Base-by-base conservation (phyloP, 2,329 filamentous ascomycete genomes). In the Clarireedia homoeocarpa region DNA sequence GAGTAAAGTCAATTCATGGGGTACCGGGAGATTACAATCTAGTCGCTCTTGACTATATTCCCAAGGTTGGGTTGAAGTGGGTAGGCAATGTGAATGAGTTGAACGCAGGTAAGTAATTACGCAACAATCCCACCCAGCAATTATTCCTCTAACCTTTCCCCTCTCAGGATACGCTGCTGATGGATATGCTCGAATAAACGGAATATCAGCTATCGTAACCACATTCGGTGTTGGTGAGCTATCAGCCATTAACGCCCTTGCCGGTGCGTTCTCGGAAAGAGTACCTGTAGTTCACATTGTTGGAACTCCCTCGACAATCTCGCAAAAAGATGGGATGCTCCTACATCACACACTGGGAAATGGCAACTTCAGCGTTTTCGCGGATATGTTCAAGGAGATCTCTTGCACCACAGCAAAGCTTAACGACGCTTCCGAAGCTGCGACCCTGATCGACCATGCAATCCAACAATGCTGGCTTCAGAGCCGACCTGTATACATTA, bases 361-460 rank as follows among this genome's bases (percentile, higher is more conserved):
- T 63, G 86, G 89, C 58, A 86, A 95, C 72, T 95, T 88, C 72
- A 84, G 87, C 59, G 88, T 90, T 54, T 95, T 95, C 70, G 79
- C 83, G 63, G 81, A 88, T 66, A 95, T 95, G 86, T 88, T 78
- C 69, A 75, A 79, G 48, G 72, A 82, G 51, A 83, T 95, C 63
- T 88, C 88, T 1, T 87, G 84, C 68, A 82, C 83, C 23, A 77
- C 88, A 40, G 83, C 86, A 53, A 84, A 85, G 64, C 77, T 95
- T 56, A 85, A 83, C 67, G 79, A 88, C 60, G 82, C 86, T 1
- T 71, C 77, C 57, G 85, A 88, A 62, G 87, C 88, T 44, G 84
- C 89, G 9, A 74, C 77, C 14, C 81, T 90, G 65, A 91, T 95
- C 63, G 91, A 95, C 69, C 79, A 88, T 65, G 83, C 86, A 3